Evolutionary conservation across 2,329 filamentous ascomycete genomes (phyloP).

Genomic region (Bipolaris bicolor): DNA sequence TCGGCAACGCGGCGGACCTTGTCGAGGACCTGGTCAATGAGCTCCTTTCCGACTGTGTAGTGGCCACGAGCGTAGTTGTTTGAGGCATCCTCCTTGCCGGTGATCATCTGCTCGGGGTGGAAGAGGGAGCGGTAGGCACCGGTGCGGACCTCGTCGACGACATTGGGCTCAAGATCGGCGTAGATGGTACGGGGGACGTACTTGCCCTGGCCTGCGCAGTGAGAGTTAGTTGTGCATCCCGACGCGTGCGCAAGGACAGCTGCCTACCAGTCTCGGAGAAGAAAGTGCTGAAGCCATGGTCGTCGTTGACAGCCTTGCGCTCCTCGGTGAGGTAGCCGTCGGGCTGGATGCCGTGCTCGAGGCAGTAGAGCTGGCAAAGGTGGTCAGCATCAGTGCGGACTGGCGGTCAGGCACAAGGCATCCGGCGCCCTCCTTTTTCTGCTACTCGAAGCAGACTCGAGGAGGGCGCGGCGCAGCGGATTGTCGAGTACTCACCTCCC

Average conservation of each 20-base stretch:
- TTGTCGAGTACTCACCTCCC: slow-evolving; percentile 81
- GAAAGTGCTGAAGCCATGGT: slow-evolving; percentile 99
- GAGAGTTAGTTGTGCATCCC: slow-evolving; percentile 30
- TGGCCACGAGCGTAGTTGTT: slow-evolving; percentile 99
- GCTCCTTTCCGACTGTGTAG: slow-evolving; percentile 99
- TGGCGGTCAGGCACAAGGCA: slow-evolving; percentile 37
- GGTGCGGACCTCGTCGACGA: slow-evolving; percentile 98
- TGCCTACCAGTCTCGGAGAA: slow-evolving; percentile 96
- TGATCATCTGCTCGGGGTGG: slow-evolving; percentile 99
- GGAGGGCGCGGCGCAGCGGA: slow-evolving; percentile 6
- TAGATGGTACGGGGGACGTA: slow-evolving; percentile 99
- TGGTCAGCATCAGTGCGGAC: slow-evolving; percentile 42
- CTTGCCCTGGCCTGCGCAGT: slow-evolving; percentile 85
- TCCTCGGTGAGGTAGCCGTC: slow-evolving; percentile 99
- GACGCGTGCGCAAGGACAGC: slow-evolving; percentile 12
- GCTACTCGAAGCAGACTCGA: slow-evolving; percentile 14
- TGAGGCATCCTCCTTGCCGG: slow-evolving; percentile 99
- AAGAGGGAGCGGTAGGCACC: slow-evolving; percentile 95
- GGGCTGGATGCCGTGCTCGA: slow-evolving; percentile 98
- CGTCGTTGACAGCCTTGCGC: slow-evolving; percentile 89
- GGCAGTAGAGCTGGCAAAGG: slow-evolving; percentile 86
- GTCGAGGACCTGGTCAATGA: slow-evolving; percentile 97
- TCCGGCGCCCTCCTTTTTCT: slow-evolving; percentile 34
- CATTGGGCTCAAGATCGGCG: slow-evolving; percentile 99
- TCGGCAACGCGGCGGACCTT: slow-evolving; percentile 95